These are phyloP conservation scores for Ascoidea rubescens DNA, from an alignment of 805 yeast genomes.

Conservation along the genomic window DNA sequence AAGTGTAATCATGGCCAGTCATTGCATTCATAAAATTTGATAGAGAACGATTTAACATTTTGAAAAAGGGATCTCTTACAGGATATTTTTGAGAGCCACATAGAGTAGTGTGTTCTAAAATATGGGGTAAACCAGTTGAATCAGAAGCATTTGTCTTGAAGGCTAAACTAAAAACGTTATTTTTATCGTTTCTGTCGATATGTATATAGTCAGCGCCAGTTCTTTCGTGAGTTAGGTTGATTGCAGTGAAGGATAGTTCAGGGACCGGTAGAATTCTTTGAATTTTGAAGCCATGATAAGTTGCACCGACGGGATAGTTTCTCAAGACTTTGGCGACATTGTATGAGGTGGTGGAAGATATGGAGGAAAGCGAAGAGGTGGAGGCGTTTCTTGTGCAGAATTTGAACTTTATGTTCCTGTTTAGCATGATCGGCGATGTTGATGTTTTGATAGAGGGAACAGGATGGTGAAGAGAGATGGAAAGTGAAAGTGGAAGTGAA, in stretches of 20 bases:
- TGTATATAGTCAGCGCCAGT: constrained; percentile 80
- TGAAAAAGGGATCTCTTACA: constrained; percentile 94
- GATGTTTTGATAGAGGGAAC: too few relatives aligned
- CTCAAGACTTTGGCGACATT: constrained; percentile 22
- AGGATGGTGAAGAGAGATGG: too few relatives aligned
- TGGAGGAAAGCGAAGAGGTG: too few relatives aligned
- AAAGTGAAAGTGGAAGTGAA: too few relatives aligned
- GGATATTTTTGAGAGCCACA: constrained; percentile 91
- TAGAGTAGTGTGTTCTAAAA: constrained; percentile 87
- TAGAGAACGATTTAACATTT: constrained; percentile 89
- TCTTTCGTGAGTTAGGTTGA: constrained; percentile 47
- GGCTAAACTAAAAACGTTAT: constrained; percentile 79
- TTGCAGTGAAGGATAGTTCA: constrained; percentile 70
- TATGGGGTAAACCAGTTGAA: constrained; percentile 92
- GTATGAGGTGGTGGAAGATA: constrained; percentile 5
- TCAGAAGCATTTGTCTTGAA: constrained; percentile 94
- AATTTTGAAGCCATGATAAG: constrained; percentile 54
- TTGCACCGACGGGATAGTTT: constrained; percentile 52
- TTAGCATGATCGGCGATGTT: too few relatives aligned
- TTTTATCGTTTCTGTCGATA: constrained; percentile 67
- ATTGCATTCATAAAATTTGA: constrained; percentile 97
- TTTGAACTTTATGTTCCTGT: too few relatives aligned
- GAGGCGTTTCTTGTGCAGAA: too few relatives aligned
- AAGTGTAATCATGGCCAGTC: constrained; percentile 96
- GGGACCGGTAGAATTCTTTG: constrained; percentile 58